phyloP scores from a whole-genome alignment of 2,329 filamentous ascomycete species.

The Xylaria polymorpha region DNA sequence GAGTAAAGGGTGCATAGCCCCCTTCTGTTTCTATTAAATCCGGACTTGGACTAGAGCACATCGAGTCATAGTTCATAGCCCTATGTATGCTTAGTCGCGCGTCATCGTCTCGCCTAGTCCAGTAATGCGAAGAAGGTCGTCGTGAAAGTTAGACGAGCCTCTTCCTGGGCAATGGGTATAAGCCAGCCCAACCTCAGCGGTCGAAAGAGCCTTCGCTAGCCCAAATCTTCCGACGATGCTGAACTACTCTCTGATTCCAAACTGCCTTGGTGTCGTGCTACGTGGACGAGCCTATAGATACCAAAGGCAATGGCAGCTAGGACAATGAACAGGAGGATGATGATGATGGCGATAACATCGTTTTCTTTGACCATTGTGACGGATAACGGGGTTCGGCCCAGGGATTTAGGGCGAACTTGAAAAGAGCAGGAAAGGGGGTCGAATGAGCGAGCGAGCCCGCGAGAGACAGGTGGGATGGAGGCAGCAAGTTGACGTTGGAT shows the following conservation, averaged over 20 bases:
- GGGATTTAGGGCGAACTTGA: not conserved
- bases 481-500: not conserved
- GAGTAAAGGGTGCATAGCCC: not conserved
- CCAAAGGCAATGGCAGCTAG: conserved; percentile 71
- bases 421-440: not conserved
- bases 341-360: conserved; percentile 75
- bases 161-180: not conserved
- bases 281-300: conserved; percentile 70
- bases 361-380: conserved; percentile 69
- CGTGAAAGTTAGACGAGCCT: not conserved
- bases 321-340: conserved; percentile 73
- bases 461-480: not conserved
- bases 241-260: conserved; percentile 43
- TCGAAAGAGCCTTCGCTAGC: conserved; percentile 18
- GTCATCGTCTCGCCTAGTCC: not conserved
- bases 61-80: not conserved
- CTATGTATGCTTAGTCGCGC: not conserved
- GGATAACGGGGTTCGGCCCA: not conserved
- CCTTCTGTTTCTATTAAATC: not conserved
- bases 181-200: not conserved
- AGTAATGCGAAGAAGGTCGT: not conserved
- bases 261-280: conserved; percentile 55
- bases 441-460: not conserved
- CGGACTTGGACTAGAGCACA: not conserved
- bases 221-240: conserved; percentile 32